These are phyloP conservation scores for Suhomyces coccinellae DNA, from an alignment of 1,139 yeast species.

Conservation along the genomic window DNA sequence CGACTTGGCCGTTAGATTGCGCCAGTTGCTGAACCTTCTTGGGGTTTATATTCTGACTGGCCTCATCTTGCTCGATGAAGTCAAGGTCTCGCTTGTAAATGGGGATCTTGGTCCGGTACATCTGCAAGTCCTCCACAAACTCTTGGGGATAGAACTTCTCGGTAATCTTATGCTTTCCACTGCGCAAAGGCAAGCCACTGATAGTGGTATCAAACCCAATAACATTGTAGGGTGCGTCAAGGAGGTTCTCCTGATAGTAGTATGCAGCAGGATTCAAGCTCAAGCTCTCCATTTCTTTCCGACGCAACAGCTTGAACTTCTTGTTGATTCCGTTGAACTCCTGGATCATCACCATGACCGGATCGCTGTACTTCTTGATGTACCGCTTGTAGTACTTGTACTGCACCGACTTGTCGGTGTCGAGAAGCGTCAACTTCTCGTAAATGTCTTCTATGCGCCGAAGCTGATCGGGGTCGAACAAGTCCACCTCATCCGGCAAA, in stretches of 20 bases:
- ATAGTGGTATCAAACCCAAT: conserved; percentile 46
- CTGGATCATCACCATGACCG: conserved; percentile 33
- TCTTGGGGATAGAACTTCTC: conserved; percentile 38
- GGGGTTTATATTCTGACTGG: conserved; percentile 25
- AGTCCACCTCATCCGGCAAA: conserved; percentile 43
- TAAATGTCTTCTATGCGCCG: conserved; percentile 35
- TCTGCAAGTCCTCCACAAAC: conserved; percentile 42
- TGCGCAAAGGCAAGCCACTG: conserved; percentile 42
- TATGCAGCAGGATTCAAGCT: conserved; percentile 31
- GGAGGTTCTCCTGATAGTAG: conserved; percentile 32
- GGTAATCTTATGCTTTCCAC: conserved; percentile 23
- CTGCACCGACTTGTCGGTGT: conserved; percentile 42
- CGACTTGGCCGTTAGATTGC: conserved; percentile 2
- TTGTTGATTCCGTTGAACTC: conserved; percentile 39
- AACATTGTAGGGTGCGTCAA: conserved; percentile 42
- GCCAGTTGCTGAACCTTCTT: conserved; percentile 12
- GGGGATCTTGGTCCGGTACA: conserved; percentile 32
- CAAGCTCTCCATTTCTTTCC: conserved; percentile 35
- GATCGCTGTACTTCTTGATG: conserved; percentile 36
- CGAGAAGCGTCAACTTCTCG: conserved; percentile 33
- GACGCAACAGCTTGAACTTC: conserved; percentile 38
- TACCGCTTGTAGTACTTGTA: conserved; percentile 38
- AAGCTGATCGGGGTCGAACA: conserved; percentile 26
- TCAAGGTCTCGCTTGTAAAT: conserved; percentile 43
- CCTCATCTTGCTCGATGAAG: conserved; percentile 34